These are phyloP conservation scores for Trypanosoma boissoni DNA, from an alignment of 208 protist species.

Conservation along the genomic window DNA sequence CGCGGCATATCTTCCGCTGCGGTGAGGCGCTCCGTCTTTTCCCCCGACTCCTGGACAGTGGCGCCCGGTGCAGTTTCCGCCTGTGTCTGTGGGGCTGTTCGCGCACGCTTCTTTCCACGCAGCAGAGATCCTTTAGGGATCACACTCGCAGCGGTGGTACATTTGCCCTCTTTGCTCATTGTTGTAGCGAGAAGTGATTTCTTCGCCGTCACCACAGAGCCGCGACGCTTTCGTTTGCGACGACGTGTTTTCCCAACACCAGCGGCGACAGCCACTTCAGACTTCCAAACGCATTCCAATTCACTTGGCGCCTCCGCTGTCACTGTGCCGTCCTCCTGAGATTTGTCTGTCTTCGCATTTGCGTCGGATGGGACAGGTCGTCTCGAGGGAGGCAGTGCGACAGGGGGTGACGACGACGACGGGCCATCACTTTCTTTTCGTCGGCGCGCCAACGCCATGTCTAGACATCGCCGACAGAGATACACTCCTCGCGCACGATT, in stretches of 20 bases:
- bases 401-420: background rate
- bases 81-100: background rate
- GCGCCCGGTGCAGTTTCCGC: background rate
- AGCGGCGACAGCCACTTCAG: background rate
- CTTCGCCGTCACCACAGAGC: background rate
- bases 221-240: slow-evolving; percentile 14
- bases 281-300: background rate
- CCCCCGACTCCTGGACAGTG: background rate
- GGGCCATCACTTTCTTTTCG: background rate
- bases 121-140: slow-evolving; percentile 25
- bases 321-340: too few relatives aligned
- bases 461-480: slow-evolving; percentile 21
- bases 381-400: background rate
- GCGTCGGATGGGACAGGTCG: too few relatives aligned
- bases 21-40: background rate
- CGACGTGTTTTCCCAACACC: slow-evolving; percentile 16
- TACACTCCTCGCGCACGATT: slow-evolving; percentile 8
- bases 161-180: background rate
- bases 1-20: too few relatives aligned
- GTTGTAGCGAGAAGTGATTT: background rate
- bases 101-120: slow-evolving; percentile 20
- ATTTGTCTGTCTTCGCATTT: too few relatives aligned
- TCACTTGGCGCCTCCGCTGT: background rate
- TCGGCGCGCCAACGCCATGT: background rate
- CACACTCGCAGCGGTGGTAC: background rate